Base-by-base conservation (phyloP, 768 basidiomycete species). In the Tylopilus sp. region DNA sequence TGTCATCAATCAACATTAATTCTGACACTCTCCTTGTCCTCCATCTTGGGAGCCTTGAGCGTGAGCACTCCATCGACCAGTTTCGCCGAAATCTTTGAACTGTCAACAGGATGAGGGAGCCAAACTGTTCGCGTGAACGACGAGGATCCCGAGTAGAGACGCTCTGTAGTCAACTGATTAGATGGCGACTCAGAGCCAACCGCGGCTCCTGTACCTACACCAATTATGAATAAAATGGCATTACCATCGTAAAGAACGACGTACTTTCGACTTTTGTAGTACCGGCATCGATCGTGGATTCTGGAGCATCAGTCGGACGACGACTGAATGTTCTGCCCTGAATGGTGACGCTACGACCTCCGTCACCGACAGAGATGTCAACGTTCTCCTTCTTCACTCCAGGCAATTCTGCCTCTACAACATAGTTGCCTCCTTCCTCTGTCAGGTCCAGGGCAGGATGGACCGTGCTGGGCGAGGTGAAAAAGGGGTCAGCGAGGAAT, bases 371-470 rank as follows among this genome's bases (percentile, higher is more conserved):
- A 8, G 80, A 76, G 45, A 91, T 77, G 49, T 87, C 78, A 9
- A 90, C 63, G 59, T 89, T 82, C 58, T 90, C 87, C 72, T 84
- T 88, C 65, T 80, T 83, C 23, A 91, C 81, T 1, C 88, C 88
- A 20, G 88, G 89, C 23, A 91, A 61, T 60, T 91, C 89, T 2
- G 87, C 86, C 60, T 90, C 85, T 38, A 91, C 71, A 46, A 88
- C 55, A 57, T 86, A 90, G 36, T 75, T 72, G 64, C 82, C 74
- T 1, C 77, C 80, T 51, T 83, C 77, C 57, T 91, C 88, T 3
- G 76, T 73, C 8, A 91, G 66, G 56, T 91, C 88, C 6, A 91
- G 73, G 0, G 83, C 79, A 15, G 87, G 86, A 25, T 77, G 72
- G 38, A 73, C 25, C 9, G 62, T 54, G 20, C 56, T 42, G 17